A percentile compares a stretch with the other conserved stretches of the same genome.
Evolutionary conservation across 2,329 filamentous ascomycete species (phyloP).

Genomic region (Curvularia lunata): DNA sequence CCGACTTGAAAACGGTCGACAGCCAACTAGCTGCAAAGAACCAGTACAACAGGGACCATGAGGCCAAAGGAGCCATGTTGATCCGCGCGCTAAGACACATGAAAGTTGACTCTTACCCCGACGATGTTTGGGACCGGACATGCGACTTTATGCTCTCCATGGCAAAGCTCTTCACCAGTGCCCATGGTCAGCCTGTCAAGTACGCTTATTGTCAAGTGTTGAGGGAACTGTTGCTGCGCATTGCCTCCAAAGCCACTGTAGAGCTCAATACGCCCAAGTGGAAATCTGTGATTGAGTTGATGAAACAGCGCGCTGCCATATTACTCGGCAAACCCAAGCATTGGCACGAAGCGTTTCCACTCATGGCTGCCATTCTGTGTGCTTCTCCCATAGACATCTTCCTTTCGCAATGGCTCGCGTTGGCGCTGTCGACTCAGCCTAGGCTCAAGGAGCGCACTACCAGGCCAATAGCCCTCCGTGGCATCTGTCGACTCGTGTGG

Average conservation of each 20-base stretch:
- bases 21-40: conserved; percentile 76
- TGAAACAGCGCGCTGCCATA: conserved; percentile 79
- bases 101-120: conserved; percentile 74
- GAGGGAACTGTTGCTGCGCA: conserved; percentile 82
- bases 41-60: conserved; percentile 69
- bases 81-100: conserved; percentile 92
- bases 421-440: conserved; percentile 77
- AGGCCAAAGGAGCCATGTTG: conserved; percentile 84
- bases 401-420: conserved; percentile 81
- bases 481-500: conserved; percentile 90
- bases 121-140: conserved; percentile 80
- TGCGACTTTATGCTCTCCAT: conserved; percentile 87
- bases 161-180: conserved; percentile 80
- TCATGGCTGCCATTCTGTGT: conserved; percentile 86
- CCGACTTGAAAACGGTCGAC: conserved; percentile 79
- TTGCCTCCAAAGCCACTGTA: conserved; percentile 79
- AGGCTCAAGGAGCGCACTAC: conserved; percentile 84
- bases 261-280: conserved; percentile 84
- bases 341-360: conserved; percentile 86
- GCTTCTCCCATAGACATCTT: conserved; percentile 86
- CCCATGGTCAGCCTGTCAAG: conserved; percentile 89
- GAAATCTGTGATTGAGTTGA: conserved; percentile 80
- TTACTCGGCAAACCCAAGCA: conserved; percentile 92
- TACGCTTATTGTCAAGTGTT: conserved; percentile 93
- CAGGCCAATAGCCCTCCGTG: conserved; percentile 81